Evolutionary conservation across 2,329 filamentous ascomycete species (phyloP), one percentile per base, ranked within the genome.

Genomic region (Cephalotrichum gorgonifer): DNA sequence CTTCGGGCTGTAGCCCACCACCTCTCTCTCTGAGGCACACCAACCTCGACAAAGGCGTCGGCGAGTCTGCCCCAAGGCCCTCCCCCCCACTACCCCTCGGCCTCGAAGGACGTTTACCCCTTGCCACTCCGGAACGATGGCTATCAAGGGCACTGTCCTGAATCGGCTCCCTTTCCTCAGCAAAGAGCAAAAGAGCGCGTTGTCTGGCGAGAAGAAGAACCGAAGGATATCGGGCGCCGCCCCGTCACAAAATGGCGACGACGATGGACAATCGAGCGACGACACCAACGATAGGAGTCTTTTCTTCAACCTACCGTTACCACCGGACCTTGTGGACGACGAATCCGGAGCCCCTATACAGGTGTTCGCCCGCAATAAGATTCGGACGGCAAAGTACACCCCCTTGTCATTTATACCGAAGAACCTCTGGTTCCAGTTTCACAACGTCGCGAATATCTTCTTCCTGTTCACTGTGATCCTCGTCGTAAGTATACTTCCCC

Each of bases 361-460:
- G 50, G 72, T 78, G 22, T 98, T 85, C 65, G 77, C 86, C 44
- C 78, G 91, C 56, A 98, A 98, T 74, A 98, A 98, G 75, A 95
- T 98, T 64, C 79, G 94, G 57, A 98, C 93, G 3, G 88, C 93
- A 52, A 98, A 97, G 69, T 98, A 98, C 66, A 98, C 93, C 7
- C 85, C 94, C 8, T 67, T 98, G 54, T 95, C 87, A 52, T 98
- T 98, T 67, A 67, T 98, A 26, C 93, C 93, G 14, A 97, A 97
- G 72, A 97, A 98, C 67, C 63, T 98, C 61, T 98, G 85, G 81
- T 88, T 95, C 55, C 94, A 98, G 67, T 97, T 98, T 63, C 91
- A 98, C 69, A 97, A 97, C 62, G 85, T 98, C 60, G 93, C 93
- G 62, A 98, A 98, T 66, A 85, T 97, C 48, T 98, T 97, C 70